phyloP scores from a whole-genome alignment of 768 basidiomycete genomes.

The Xerocomellus dryophilus region DNA sequence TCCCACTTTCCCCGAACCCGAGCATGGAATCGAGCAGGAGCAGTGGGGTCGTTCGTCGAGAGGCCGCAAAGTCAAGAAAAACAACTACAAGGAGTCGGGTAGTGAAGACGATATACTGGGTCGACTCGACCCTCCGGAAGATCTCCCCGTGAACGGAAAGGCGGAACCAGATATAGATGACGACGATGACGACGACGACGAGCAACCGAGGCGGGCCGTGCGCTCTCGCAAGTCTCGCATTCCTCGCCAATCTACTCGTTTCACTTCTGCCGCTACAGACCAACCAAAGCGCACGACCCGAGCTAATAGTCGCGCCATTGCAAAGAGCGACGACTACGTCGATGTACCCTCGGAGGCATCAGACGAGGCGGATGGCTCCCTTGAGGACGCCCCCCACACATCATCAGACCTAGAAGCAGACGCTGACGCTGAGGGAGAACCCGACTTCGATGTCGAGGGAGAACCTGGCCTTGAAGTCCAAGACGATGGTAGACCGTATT shows the following conservation, averaged over 20 bases:
- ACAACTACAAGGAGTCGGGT: slow-evolving; percentile 44
- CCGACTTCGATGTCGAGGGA: slow-evolving; percentile 38
- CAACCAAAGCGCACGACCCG: slow-evolving; percentile 19
- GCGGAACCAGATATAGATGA: slow-evolving; percentile 24
- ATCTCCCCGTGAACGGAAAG: slow-evolving; percentile 20
- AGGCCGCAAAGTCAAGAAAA: slow-evolving; percentile 42
- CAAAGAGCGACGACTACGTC: slow-evolving; percentile 52
- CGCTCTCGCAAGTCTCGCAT: slow-evolving; percentile 23
- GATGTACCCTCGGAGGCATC: slow-evolving; percentile 48
- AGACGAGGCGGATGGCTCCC: slow-evolving; percentile 54
- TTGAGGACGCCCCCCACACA: slow-evolving; percentile 51
- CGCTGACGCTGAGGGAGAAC: slow-evolving; percentile 38
- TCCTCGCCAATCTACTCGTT: slow-evolving; percentile 23
- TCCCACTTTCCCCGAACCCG: not conserved
- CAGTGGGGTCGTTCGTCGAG: slow-evolving; percentile 30
- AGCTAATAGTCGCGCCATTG: slow-evolving; percentile 23
- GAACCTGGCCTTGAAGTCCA: slow-evolving; percentile 41
- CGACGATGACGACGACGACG: slow-evolving; percentile 33
- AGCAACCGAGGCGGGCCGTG: slow-evolving; percentile 16
- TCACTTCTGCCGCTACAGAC: not conserved
- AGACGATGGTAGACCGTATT: slow-evolving; percentile 44
- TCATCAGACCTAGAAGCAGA: slow-evolving; percentile 38
- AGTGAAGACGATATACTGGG: slow-evolving; percentile 40
- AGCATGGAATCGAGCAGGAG: not conserved
- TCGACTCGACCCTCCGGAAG: slow-evolving; percentile 7